A percentile compares a stretch with the other conserved stretches of the same genome.
These are phyloP conservation scores for Acacia pycnantha DNA, from an alignment of 331 rosid genomes.

Conservation along the genomic window DNA sequence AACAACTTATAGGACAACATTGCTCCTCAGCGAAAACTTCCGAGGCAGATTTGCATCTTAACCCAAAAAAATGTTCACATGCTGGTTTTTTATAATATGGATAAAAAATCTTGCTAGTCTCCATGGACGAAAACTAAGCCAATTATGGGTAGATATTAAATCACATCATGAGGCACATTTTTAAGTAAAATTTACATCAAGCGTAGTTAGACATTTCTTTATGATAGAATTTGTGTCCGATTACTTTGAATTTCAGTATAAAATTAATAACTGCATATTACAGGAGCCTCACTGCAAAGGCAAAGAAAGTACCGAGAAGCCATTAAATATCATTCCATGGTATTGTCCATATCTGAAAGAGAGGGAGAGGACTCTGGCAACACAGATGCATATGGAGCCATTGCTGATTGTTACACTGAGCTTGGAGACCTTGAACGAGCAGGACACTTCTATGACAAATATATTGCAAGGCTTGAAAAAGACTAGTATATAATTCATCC, in stretches of 20 bases:
- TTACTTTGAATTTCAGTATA: background rate
- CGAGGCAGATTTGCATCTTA: no score
- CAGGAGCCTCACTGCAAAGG: constrained; percentile 95
- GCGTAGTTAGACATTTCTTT: background rate
- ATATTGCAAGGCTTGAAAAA: constrained; percentile 76
- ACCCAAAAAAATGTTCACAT: background rate
- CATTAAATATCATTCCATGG: constrained; percentile 78
- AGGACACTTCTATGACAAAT: constrained; percentile 70
- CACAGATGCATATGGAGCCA: constrained; percentile 95
- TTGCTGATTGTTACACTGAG: constrained; percentile 96
- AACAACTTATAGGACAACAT: no score
- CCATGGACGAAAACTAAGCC: background rate
- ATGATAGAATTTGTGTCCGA: background rate
- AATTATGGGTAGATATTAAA: background rate
- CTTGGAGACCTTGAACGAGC: constrained; percentile 97
- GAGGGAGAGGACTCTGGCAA: constrained; percentile 88
- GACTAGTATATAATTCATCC: constrained; percentile 38
- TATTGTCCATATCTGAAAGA: constrained; percentile 71
- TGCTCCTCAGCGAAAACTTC: no score
- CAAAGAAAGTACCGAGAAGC: constrained; percentile 83
- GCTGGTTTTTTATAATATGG: background rate
- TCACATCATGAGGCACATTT: background rate
- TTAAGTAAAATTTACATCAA: background rate
- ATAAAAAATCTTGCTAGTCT: background rate
- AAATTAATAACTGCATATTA: constrained; percentile 7